These are phyloP conservation scores for Candida nanaspora DNA, from an alignment of 805 yeast genomes.

Conservation along the genomic window DNA sequence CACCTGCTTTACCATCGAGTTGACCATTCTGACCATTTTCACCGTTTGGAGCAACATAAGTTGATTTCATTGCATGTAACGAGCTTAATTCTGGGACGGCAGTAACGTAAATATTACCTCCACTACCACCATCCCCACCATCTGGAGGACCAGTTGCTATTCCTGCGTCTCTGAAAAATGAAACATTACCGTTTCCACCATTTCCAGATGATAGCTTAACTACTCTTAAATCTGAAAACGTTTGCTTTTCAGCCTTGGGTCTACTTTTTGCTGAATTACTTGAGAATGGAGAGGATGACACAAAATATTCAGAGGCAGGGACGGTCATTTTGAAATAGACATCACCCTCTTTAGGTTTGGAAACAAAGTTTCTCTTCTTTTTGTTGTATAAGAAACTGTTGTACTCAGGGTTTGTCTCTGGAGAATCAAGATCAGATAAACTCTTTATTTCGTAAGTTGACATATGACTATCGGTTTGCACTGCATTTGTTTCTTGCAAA, in stretches of 20 bases:
- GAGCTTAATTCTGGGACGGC: constrained; percentile 70
- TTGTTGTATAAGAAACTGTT: constrained; percentile 5
- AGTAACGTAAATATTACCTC: constrained; percentile 81
- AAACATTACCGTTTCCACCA: constrained; percentile 86
- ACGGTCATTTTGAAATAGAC: constrained; percentile 21
- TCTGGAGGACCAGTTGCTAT: constrained; percentile 89
- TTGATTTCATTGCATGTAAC: constrained; percentile 58
- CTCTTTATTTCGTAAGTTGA: constrained; percentile 14
- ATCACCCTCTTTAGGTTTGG: constrained; percentile 2
- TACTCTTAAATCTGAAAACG: constrained; percentile 60
- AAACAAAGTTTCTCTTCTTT: constrained; percentile 8
- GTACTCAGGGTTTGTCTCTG: constrained; percentile 10
- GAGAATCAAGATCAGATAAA: constrained; percentile 13
- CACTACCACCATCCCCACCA: constrained; percentile 98
- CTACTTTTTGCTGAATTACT: constrained; percentile 26
- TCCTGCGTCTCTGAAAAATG: constrained; percentile 84
- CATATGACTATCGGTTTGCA: constrained; percentile 5
- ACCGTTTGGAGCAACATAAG: constrained; percentile 71
- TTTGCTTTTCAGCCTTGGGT: constrained; percentile 35
- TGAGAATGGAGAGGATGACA: constrained; percentile 34
- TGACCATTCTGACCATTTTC: constrained; percentile 65
- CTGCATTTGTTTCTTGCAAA: not conserved
- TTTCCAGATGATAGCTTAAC: constrained; percentile 65
- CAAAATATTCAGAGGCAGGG: constrained; percentile 24
- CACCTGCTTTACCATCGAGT: constrained; percentile 80